Evolutionary conservation across 768 basidiomycete species (phyloP).

Genomic region (Collybiopsis luxurians): DNA sequence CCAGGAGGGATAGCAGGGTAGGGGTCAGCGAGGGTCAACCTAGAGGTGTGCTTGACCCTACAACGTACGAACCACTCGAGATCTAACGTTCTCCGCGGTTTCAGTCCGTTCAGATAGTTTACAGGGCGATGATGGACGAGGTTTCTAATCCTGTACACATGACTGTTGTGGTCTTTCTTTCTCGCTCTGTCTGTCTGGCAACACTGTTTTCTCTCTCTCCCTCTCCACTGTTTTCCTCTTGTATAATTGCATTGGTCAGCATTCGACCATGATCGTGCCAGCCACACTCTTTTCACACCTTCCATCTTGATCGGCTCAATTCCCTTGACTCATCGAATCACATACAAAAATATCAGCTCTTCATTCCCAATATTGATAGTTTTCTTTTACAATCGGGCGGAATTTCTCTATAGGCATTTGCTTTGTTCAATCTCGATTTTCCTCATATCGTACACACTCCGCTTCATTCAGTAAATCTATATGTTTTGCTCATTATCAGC

Average conservation of each 20-base stretch:
- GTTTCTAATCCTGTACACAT: slow-evolving; percentile 23
- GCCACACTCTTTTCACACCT: not conserved
- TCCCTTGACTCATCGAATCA: not conserved
- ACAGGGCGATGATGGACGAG: slow-evolving; percentile 43
- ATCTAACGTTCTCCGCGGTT: slow-evolving; percentile 45
- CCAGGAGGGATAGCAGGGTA: slow-evolving; percentile 58
- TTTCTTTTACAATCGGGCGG: slow-evolving; percentile 2
- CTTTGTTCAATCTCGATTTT: not conserved
- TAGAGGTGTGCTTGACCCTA: slow-evolving; percentile 76
- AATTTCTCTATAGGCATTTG: not conserved
- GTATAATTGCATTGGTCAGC: slow-evolving; percentile 9
- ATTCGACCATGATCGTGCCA: not conserved
- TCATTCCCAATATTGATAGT: not conserved
- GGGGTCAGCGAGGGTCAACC: slow-evolving; percentile 43
- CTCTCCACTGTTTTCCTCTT: not conserved
- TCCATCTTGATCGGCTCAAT: not conserved
- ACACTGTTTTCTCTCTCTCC: not conserved
- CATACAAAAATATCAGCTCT: not conserved
- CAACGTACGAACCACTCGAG: slow-evolving; percentile 85
- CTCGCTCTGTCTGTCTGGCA: not conserved
- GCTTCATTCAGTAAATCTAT: slow-evolving; percentile 14
- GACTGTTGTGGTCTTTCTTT: not conserved
- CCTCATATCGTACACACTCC: slow-evolving; percentile 5
- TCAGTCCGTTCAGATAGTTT: slow-evolving; percentile 43
- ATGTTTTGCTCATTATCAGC: slow-evolving; percentile 10